Evolutionary conservation across 768 basidiomycete species (phyloP).

Genomic region (Tephrocybe rancida): DNA sequence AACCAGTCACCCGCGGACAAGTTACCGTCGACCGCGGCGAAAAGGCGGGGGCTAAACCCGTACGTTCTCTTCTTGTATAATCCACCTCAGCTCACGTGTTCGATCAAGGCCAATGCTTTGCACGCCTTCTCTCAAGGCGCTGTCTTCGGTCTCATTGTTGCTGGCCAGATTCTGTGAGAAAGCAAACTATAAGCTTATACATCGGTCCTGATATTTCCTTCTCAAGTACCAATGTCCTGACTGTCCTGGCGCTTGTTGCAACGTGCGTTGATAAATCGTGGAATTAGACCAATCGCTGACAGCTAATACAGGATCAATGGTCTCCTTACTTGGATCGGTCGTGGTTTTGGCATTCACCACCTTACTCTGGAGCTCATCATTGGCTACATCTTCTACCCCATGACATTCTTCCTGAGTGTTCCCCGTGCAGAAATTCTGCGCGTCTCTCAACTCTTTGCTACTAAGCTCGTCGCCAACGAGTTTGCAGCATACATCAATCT

Average conservation of each 20-base stretch:
- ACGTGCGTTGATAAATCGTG: conserved; percentile 31
- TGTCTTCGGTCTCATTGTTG: conserved; percentile 81
- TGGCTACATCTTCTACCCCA: conserved; percentile 87
- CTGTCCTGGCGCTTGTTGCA: conserved; percentile 81
- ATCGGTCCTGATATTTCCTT: conserved; percentile 1
- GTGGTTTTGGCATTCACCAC: conserved; percentile 79
- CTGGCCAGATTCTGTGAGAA: conserved; percentile 81
- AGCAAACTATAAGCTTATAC: conserved; percentile 9
- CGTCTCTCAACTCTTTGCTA: conserved; percentile 81
- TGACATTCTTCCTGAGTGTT: conserved; percentile 82
- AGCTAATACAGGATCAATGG: conserved; percentile 59
- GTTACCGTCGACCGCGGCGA: conserved; percentile 83
- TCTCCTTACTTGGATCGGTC: conserved; percentile 86
- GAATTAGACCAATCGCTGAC: neutral
- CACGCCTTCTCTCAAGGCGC: conserved; percentile 91
- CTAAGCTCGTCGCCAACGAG: conserved; percentile 87
- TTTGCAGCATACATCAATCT: conserved; percentile 77
- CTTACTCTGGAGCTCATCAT: conserved; percentile 85
- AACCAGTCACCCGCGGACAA: conserved; percentile 82
- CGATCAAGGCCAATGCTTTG: conserved; percentile 66
- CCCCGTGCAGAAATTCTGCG: conserved; percentile 80
- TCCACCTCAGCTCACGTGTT: neutral
- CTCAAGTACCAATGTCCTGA: conserved; percentile 81
- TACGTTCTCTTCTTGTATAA: conserved; percentile 25
- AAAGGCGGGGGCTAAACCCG: conserved; percentile 53